Base-by-base conservation (phyloP, 2,329 filamentous ascomycete genomes). In the Graphilbum ipis-grandicollis region DNA sequence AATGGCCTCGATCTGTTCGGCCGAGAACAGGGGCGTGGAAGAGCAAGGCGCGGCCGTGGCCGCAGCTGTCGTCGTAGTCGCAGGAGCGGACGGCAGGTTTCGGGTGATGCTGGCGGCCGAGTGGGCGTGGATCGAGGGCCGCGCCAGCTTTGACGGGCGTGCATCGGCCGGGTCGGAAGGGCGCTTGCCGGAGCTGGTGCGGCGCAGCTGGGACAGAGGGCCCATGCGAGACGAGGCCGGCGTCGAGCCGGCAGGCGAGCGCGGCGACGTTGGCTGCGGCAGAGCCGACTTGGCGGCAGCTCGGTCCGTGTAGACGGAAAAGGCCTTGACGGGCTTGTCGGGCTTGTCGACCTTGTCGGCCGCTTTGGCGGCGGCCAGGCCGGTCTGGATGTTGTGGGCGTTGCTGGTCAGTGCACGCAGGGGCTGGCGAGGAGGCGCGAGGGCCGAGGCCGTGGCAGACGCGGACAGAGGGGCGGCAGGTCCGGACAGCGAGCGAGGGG, bases 291-390 rank as follows among this genome's bases (percentile, higher is more conserved):
- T 42, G 14, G 33, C 12, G 14, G 31, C 31, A 12, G 19, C 28
- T 46, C 72, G 77, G 54, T 94, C 88, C 4, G 80, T 77, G 52
- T 83, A 96, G 13, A 96, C 88, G 29, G 71, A 75, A 52, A 94
- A 94, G 0, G 78, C 71, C 57, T 93, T 94, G 25, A 74, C 62
- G 0, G 84, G 83, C 52, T 85, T 94, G 25, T 74, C 62, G 0
- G 84, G 83, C 52, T 85, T 86, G 33, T 57, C 29, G 10, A 5
- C 2, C 12, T 23, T 17, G 6, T 59, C 58, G 45, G 44, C 40
- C 44, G 38, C 37, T 19, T 41, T 38, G 26, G 57, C 66, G 23
- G 53, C 55, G 3, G 63, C 63, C 14, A 66, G 66, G 22, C 68
- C 68, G 9, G 71, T 68, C 48, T 79, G 75, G 15, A 77, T 70